Percentiles rank a stretch among this genome's conserved stretches.
These are phyloP conservation scores for Phoma herbarum DNA, from an alignment of 2,329 filamentous ascomycete genomes.

Conservation along the genomic window DNA sequence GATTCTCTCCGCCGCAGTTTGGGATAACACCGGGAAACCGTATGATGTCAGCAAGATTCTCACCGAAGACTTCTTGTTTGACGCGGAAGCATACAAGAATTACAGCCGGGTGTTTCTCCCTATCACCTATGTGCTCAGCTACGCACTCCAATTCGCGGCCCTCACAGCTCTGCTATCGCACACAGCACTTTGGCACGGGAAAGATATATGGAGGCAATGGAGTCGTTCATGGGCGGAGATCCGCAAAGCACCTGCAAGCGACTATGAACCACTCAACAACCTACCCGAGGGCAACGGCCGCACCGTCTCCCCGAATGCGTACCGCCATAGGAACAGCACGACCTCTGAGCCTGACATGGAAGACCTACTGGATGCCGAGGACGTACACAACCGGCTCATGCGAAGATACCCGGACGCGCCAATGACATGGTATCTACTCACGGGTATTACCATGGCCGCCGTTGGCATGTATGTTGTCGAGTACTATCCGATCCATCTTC, in stretches of 20 bases:
- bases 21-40: slow-evolving; percentile 81
- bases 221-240: slow-evolving; percentile 73
- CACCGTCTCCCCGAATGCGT: slow-evolving; percentile 30
- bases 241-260: slow-evolving; percentile 45
- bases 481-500: slow-evolving; percentile 78
- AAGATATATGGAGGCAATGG: slow-evolving; percentile 82
- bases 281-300: slow-evolving; percentile 46
- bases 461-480: slow-evolving; percentile 86
- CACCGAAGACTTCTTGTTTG: slow-evolving; percentile 79
- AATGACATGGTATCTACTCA: slow-evolving; percentile 80
- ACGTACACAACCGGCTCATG: slow-evolving; percentile 88
- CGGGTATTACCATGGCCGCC: slow-evolving; percentile 77
- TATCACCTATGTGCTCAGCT: slow-evolving; percentile 87
- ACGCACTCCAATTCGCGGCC: slow-evolving; percentile 85
- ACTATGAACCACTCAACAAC: slow-evolving; percentile 48
- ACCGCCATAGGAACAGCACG: slow-evolving; percentile 39
- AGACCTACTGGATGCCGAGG: slow-evolving; percentile 73
- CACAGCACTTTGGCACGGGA: slow-evolving; percentile 84
- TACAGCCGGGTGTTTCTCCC: slow-evolving; percentile 87
- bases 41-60: slow-evolving; percentile 86
- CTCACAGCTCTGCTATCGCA: slow-evolving; percentile 82
- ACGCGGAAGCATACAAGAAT: slow-evolving; percentile 76
- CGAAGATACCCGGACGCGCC: slow-evolving; percentile 82
- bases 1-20: slow-evolving; percentile 83
- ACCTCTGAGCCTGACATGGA: slow-evolving; percentile 53